Evolutionary conservation across 163 green algal genomes (phyloP).

Genomic region (Trebouxia gelatinosa): DNA sequence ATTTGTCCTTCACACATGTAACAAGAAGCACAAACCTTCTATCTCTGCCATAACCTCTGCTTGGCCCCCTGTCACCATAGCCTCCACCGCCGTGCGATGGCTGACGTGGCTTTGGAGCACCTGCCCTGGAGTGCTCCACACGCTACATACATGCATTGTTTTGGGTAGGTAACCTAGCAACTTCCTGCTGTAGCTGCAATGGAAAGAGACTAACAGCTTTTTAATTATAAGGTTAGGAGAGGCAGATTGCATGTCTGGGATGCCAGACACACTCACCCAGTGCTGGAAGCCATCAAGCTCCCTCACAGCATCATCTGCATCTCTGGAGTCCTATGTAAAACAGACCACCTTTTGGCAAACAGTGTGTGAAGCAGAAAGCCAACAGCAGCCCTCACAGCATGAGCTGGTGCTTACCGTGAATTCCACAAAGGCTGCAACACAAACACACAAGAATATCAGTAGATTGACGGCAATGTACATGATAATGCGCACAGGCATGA

Average conservation of each 20-base stretch:
- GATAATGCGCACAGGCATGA: too few relatives aligned
- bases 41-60: not conserved
- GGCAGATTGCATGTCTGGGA: not conserved
- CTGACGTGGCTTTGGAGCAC: not conserved
- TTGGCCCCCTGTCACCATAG: not conserved
- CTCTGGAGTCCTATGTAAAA: conserved; percentile 39
- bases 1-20: not conserved
- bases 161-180: not conserved
- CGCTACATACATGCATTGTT: not conserved
- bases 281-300: conserved; percentile 45
- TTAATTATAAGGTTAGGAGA: not conserved
- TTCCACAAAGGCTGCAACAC: conserved; percentile 50
- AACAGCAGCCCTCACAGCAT: conserved; percentile 9
- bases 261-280: conserved; percentile 33
- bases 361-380: not conserved
- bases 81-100: not conserved
- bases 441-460: conserved; percentile 14
- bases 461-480: too few relatives aligned
- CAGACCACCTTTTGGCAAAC: not conserved
- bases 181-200: not conserved
- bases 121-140: conserved; percentile 25
- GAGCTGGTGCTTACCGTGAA: conserved; percentile 42
- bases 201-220: not conserved
- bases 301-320: conserved; percentile 48
- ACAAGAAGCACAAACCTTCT: not conserved